phyloP scores from a whole-genome alignment of 2,329 filamentous ascomycete species.

The Alternaria dauci region DNA sequence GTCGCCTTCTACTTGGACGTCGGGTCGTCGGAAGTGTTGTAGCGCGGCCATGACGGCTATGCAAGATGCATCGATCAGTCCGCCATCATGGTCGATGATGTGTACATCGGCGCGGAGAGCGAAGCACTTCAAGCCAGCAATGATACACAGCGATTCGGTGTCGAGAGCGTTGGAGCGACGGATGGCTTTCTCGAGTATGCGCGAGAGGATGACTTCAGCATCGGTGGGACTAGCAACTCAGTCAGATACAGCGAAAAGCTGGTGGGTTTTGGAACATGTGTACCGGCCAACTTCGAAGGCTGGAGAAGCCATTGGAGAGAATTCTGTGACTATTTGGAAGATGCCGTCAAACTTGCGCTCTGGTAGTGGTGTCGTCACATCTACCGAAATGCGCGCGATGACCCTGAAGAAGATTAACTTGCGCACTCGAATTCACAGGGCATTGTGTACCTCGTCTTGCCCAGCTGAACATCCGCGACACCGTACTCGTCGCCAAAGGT shows the following conservation, averaged over 20 bases:
- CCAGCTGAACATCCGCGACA: conserved; percentile 83
- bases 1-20: conserved; percentile 86
- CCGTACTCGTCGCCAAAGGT: conserved; percentile 91
- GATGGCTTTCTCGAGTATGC: conserved; percentile 91
- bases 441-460: conserved; percentile 79
- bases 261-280: conserved; percentile 20
- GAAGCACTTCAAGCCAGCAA: conserved; percentile 92
- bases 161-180: conserved; percentile 91
- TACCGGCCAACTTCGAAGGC: conserved; percentile 85
- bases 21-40: conserved; percentile 89
- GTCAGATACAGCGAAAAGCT: conserved; percentile 30
- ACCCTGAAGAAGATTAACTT: conserved; percentile 64
- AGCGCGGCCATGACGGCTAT: conserved; percentile 87
- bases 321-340: conserved; percentile 90
- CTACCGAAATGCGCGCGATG: conserved; percentile 83
- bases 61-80: conserved; percentile 85
- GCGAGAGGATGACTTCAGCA: conserved; percentile 83
- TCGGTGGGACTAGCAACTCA: conserved; percentile 70
- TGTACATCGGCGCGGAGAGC: conserved; percentile 90
- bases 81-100: conserved; percentile 89
- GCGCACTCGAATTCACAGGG: neutral
- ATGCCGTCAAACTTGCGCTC: conserved; percentile 95
- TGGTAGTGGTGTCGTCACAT: conserved; percentile 83
- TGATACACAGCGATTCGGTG: conserved; percentile 92
- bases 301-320: conserved; percentile 90